Evolutionary conservation across 768 basidiomycete genomes (phyloP).

Genomic region (Amanita brunnescens): DNA sequence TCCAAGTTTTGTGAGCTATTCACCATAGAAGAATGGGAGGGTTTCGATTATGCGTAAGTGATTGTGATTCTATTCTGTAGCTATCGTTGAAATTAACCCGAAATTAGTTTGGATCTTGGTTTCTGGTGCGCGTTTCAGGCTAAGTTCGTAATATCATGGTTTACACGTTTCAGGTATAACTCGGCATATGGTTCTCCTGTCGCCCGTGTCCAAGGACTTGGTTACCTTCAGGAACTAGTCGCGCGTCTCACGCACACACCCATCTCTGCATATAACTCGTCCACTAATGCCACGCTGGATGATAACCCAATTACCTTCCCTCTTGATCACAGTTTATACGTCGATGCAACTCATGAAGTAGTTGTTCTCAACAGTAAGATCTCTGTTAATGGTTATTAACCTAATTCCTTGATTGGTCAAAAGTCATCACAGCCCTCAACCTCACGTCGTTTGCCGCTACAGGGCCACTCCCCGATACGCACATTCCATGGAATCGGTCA

Average conservation of each 20-base stretch:
- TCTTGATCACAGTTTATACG: conserved; percentile 63
- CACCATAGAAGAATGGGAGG: conserved; percentile 88
- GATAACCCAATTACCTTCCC: conserved; percentile 64
- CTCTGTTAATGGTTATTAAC: not conserved
- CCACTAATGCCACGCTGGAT: conserved; percentile 78
- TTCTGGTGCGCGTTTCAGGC: conserved; percentile 39
- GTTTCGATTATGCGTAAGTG: conserved; percentile 77
- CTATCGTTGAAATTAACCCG: not conserved
- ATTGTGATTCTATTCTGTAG: not conserved
- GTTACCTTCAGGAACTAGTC: conserved; percentile 77
- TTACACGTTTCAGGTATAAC: conserved; percentile 38
- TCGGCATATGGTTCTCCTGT: conserved; percentile 79
- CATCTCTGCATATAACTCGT: conserved; percentile 63
- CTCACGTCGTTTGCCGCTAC: conserved; percentile 58
- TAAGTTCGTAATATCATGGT: conserved; percentile 2
- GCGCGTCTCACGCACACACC: conserved; percentile 75
- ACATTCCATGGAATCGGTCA: conserved; percentile 53
- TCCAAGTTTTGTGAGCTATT: conserved; percentile 89
- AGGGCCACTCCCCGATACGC: conserved; percentile 72
- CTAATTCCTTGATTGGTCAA: not conserved
- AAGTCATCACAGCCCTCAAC: conserved; percentile 82
- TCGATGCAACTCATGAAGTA: conserved; percentile 90
- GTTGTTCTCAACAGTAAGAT: conserved; percentile 71
- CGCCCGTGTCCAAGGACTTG: conserved; percentile 67
- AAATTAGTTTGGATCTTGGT: conserved; percentile 46